Evolutionary conservation across 2,329 filamentous ascomycete genomes (phyloP), one percentile per base, ranked within the genome.

Genomic region (Colletotrichum costaricense): DNA sequence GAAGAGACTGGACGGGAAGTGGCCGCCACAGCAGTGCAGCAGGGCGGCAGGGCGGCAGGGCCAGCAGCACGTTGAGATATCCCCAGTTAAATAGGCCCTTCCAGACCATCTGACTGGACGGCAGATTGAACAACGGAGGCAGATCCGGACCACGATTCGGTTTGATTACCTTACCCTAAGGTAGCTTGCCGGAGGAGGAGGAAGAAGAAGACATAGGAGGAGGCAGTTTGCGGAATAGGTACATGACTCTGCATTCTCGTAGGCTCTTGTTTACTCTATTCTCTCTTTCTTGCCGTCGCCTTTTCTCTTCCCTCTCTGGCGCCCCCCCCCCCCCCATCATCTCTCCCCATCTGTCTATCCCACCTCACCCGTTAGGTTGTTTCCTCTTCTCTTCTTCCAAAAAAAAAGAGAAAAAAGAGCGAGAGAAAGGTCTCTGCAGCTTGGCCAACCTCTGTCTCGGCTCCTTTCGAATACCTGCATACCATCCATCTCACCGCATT

Each of bases 51-150:
- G 30, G 30, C 30, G 9, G 30, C 30, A 33, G 30, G 38, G 38
- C 38, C 16, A 16, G 38, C 38, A 42, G 28, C n/a, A 30, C 33
- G 56, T 59, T 54, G 42, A 42, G 28, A 22, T 19, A 58, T 46
- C 22, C 49, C 35, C 56, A 42, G 30, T 26, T 14, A 30, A 56
- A 22, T 46, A n/a, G 63, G 9, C 22, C 46, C 24, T 62, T 62
- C 60, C 42, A 65, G 67, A 52, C 22, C 54, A 38, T 42, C 22
- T 59, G 28, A 70, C 54, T 71, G 69, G 69, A 67, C 33, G 63
- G 63, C 59, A 67, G 57, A 52, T 64, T 12, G 55, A 56, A 42
- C 33, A 55, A 59, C 70, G 70, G 70, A 73, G 70, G 59, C 46
- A 73, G 59, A 49, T 73, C 70, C 70, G 70, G 59, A 54, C 38